Evolutionary conservation across 2,329 filamentous ascomycete species (phyloP), one percentile per base, ranked within the genome.

Genomic region (Epichloe elymi): DNA sequence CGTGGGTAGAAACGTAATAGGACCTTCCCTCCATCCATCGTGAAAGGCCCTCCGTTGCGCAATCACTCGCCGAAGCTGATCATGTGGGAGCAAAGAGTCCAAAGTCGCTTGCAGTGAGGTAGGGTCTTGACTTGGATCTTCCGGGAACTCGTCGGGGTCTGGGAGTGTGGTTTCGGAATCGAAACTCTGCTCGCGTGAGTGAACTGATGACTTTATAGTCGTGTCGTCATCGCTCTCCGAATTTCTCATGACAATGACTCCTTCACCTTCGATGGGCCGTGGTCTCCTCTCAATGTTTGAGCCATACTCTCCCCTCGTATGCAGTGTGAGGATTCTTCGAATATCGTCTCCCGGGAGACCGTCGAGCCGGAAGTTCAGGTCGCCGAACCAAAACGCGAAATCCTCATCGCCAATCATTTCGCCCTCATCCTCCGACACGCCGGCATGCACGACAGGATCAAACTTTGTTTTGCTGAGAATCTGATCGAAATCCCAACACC

Each of bases 341-440:
- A 98, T 93, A 63, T 98, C 93, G 38, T 93, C 86, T 1, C 89
- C 90, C 0, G 91, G 87, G 46, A 97, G 78, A 43, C 85, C 87
- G 48, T 94, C 88, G 0, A 98, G 75, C 35, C 93, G 81, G 63
- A 96, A 98, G 64, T 98, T 98, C 41, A 98, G 74, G 65, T 98
- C 93, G 6, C 93, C 93, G 61, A 95, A 87, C 88, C 91, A 97
- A 61, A 98, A 96, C 0, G 83, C 82, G 68, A 96, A 89, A 62
- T 98, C 93, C 57, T 95, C 91, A 39, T 94, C 86, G 1, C 88
- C 90, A 56, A 98, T 83, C 37, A 73, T 78, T 48, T 86, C 81
- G 0, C 75, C 70, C 20, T 83, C 79, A n/a, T 83, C 80, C 38
- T 82, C 74, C 2, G 78, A 70, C 5, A 85, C 79, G 8, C 86